These are phyloP conservation scores for Azolla pinnata DNA, from an alignment of 75 land plant genomes.

Conservation along the genomic window DNA sequence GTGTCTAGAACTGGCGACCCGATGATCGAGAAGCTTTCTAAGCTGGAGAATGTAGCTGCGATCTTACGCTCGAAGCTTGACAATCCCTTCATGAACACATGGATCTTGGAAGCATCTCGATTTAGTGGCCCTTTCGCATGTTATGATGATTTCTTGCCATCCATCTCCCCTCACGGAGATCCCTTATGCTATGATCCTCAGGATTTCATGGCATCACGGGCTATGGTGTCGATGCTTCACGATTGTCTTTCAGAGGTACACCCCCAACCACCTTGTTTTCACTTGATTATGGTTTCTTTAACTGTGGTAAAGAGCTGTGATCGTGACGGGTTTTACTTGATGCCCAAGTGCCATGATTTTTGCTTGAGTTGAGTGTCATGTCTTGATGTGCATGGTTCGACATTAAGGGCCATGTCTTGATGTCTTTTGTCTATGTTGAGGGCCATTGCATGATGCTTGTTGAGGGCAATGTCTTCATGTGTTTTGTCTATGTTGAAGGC, in stretches of 20 bases:
- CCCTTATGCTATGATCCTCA: slow-evolving; percentile 49
- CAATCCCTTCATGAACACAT: slow-evolving; percentile 39
- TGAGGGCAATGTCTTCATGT: no score
- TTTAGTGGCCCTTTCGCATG: slow-evolving; percentile 75
- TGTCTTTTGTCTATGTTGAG: no score
- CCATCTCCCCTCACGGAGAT: slow-evolving; percentile 52
- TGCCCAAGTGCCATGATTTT: no score
- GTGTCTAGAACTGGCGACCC: slow-evolving; percentile 54
- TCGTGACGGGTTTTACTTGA: no score
- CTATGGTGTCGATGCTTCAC: slow-evolving; percentile 38
- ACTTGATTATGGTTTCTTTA: no score
- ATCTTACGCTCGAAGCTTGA: slow-evolving; percentile 65
- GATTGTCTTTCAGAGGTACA: slow-evolving; percentile 55
- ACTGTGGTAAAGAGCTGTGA: no score
- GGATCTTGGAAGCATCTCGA: slow-evolving; percentile 68
- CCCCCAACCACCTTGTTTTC: no score
- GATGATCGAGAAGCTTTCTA: slow-evolving; percentile 58
- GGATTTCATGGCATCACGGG: slow-evolving; percentile 58
- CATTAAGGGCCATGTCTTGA: no score
- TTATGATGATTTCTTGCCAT: slow-evolving; percentile 56
- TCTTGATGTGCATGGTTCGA: no score
- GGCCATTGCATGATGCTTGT: no score
- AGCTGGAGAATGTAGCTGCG: slow-evolving; percentile 41
- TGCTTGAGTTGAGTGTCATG: no score
- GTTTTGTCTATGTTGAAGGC: no score